Conservation (phyloP, 2,329 filamentous ascomycete species). For the Xylariaceae sp. region DNA sequence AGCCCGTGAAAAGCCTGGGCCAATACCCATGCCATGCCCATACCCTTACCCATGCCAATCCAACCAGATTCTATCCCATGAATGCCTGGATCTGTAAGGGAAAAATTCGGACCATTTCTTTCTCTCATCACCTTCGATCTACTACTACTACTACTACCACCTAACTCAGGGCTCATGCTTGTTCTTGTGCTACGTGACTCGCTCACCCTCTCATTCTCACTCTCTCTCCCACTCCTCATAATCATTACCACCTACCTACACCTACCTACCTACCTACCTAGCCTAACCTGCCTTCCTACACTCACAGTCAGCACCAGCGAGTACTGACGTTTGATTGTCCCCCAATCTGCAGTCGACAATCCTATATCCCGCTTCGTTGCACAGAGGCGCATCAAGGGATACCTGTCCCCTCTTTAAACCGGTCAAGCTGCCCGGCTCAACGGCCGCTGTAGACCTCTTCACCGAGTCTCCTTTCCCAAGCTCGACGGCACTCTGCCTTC, state of each 20-base stretch:
- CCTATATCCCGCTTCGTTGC: too few relatives aligned
- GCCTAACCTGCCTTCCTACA: too few relatives aligned
- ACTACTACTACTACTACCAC: conserved; percentile 3
- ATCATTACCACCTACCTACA: too few relatives aligned
- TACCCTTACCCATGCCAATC: conserved; percentile 11
- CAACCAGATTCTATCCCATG: conserved; percentile 9
- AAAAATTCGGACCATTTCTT: conserved; percentile 13
- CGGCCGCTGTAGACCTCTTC: conserved; percentile 25
- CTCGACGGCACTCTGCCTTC: too few relatives aligned
- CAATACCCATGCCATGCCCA: too few relatives aligned
- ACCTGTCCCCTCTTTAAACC: conserved; percentile 28
- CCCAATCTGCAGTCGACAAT: background rate
- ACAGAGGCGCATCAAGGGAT: too few relatives aligned
- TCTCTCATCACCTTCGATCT: conserved; percentile 1
- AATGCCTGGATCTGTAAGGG: conserved; percentile 5
- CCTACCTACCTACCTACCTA: too few relatives aligned
- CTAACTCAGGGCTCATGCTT: too few relatives aligned
- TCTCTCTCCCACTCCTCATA: too few relatives aligned
- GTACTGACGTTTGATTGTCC: conserved; percentile 13
- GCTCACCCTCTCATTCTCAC: too few relatives aligned
- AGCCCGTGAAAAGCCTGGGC: too few relatives aligned
- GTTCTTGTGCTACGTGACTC: too few relatives aligned
- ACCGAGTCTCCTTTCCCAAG: conserved; percentile 26
- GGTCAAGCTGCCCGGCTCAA: conserved; percentile 27
- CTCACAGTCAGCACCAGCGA: conserved; percentile 16